These are phyloP conservation scores for Neonectria coccinea DNA, from an alignment of 2,329 filamentous ascomycete genomes.

Conservation along the genomic window DNA sequence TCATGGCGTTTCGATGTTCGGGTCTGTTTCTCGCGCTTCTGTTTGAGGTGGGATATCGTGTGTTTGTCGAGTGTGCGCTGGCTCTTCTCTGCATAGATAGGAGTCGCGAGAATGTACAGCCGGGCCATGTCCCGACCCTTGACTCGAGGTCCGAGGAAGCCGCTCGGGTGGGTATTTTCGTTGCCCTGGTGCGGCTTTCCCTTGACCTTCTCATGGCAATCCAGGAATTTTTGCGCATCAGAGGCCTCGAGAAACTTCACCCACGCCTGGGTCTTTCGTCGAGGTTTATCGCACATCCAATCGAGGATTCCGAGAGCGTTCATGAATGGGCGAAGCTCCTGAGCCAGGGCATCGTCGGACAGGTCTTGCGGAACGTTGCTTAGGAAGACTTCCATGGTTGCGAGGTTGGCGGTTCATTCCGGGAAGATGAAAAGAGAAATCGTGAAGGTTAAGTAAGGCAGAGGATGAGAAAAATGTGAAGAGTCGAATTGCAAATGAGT, in stretches of 20 bases:
- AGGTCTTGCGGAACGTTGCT: conserved; percentile 56
- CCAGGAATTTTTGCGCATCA: conserved; percentile 59
- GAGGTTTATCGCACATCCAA: conserved; percentile 59
- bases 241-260: conserved; percentile 56
- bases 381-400: conserved; percentile 61
- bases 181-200: conserved; percentile 1
- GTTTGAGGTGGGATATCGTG: conserved; percentile 44
- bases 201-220: conserved; percentile 47
- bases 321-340: conserved; percentile 56
- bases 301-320: conserved; percentile 54
- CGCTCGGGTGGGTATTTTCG: conserved; percentile 16
- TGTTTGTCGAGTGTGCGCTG: conserved; percentile 46
- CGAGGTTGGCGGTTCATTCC: not conserved
- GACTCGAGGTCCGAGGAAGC: not conserved
- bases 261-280: conserved; percentile 49
- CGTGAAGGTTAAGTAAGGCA: not conserved
- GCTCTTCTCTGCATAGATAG: conserved; percentile 51
- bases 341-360: conserved; percentile 51
- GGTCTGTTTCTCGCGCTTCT: conserved; percentile 43
- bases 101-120: conserved; percentile 46
- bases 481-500: not conserved
- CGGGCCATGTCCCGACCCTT: conserved; percentile 41
- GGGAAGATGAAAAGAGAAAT: not conserved
- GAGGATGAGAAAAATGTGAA: not conserved
- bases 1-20: conserved; percentile 10